These are phyloP conservation scores for Panicum virgatum DNA, from an alignment of 202 grass and related monocot species.

Conservation along the genomic window DNA sequence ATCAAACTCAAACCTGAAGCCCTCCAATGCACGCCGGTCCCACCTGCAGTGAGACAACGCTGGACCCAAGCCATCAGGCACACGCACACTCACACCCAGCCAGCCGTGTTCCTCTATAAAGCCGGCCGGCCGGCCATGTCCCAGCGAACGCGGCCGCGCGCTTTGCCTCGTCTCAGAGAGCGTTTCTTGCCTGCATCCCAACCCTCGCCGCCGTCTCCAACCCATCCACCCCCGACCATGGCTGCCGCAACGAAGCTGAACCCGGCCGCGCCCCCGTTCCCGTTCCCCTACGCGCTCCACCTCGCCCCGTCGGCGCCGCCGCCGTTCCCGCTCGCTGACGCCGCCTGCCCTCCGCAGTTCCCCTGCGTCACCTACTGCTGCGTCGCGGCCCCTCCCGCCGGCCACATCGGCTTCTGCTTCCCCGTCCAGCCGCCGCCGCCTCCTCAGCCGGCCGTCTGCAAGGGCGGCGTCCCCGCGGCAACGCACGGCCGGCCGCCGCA, in stretches of 20 bases:
- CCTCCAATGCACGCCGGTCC: not conserved
- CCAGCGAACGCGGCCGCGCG: not conserved
- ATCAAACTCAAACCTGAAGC: not conserved
- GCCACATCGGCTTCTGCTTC: not conserved
- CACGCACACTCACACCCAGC: too few relatives aligned
- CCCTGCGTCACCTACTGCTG: constrained; percentile 6
- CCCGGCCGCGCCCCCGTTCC: constrained; percentile 31
- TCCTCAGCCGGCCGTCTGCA: not conserved
- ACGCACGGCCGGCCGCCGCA: not conserved
- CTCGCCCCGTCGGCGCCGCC: not conserved
- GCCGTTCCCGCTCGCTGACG: not conserved
- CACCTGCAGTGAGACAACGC: not conserved
- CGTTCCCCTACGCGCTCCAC: not conserved
- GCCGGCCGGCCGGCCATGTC: not conserved
- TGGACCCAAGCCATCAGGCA: not conserved
- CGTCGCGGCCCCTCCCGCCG: not conserved
- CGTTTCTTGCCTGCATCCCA: not conserved
- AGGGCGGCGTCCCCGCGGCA: not conserved
- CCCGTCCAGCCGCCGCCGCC: not conserved
- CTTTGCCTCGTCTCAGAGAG: not conserved
- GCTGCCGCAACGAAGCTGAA: constrained; percentile 24
- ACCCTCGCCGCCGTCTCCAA: not conserved
- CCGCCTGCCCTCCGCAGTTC: not conserved
- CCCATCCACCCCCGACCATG: not conserved
- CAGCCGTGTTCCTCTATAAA: not conserved